Percentiles rank a stretch among this genome's conserved stretches.
Evolutionary conservation across 345 rosid species (phyloP).

Genomic region (Garcia nutans): DNA sequence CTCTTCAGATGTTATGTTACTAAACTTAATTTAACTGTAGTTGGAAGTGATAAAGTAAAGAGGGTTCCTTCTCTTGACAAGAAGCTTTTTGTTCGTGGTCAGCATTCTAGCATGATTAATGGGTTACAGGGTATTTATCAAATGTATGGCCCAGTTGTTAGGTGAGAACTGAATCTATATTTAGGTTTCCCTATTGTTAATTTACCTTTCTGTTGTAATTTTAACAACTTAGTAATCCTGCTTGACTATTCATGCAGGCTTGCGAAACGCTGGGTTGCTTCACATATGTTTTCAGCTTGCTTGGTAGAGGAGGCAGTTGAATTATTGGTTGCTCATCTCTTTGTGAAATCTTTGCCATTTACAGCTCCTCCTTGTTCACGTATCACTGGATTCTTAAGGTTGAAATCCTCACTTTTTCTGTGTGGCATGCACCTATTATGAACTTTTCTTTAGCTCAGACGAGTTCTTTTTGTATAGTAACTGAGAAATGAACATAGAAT

Average conservation of each 20-base stretch:
- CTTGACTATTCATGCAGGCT: constrained; percentile 49
- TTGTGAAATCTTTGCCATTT: constrained; percentile 80
- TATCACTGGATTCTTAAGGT: constrained; percentile 87
- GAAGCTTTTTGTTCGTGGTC: constrained; percentile 65
- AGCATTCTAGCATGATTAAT: constrained; percentile 95
- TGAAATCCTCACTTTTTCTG: constrained; percentile 12
- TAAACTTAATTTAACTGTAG: constrained; percentile 37
- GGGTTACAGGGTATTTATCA: constrained; percentile 70
- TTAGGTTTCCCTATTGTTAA: constrained; percentile 7
- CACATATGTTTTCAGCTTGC: constrained; percentile 91
- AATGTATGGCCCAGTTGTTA: constrained; percentile 68
- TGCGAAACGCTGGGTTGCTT: constrained; percentile 91
- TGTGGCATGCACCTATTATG: not conserved
- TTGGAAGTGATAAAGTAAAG: constrained; percentile 50
- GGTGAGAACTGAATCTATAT: constrained; percentile 39
- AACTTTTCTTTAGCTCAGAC: not conserved
- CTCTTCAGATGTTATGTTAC: constrained; percentile 18
- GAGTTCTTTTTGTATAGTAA: not conserved
- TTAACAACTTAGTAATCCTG: not conserved
- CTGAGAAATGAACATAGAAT: not conserved
- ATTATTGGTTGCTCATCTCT: constrained; percentile 74
- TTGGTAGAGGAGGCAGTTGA: constrained; percentile 84
- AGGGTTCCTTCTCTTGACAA: constrained; percentile 57
- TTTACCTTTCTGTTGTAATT: constrained; percentile 5
- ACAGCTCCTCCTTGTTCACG: constrained; percentile 78